These are phyloP conservation scores for Seminavis robusta DNA, from an alignment of 108 stramenopile genomes.

Conservation along the genomic window DNA sequence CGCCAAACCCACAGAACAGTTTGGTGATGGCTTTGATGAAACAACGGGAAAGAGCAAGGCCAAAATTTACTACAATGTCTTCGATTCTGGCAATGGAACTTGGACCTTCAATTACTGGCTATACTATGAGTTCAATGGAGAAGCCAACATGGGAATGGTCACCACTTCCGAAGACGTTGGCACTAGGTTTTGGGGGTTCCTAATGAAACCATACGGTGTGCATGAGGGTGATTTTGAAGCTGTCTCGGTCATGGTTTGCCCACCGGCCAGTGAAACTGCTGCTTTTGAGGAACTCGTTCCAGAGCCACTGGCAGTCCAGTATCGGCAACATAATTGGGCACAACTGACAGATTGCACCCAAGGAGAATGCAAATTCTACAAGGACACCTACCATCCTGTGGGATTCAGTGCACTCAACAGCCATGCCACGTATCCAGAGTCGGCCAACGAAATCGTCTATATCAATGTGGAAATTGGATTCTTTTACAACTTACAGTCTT, in stretches of 20 bases:
- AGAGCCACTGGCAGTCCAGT: not conserved
- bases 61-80: constrained; percentile 1
- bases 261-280: not conserved
- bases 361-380: not conserved
- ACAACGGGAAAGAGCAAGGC: not conserved
- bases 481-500: not conserved
- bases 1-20: too few species aligned
- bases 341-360: not conserved
- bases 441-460: not conserved
- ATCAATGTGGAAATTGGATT: not conserved
- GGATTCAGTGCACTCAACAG: not conserved
- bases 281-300: not conserved
- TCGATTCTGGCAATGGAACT: not conserved
- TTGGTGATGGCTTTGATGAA: constrained; percentile 1
- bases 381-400: not conserved
- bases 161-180: too few species aligned
- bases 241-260: too few species aligned
- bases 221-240: too few species aligned
- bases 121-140: not conserved
- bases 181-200: too few species aligned
- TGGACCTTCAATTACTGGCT: constrained; percentile 1
- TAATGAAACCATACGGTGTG: too few species aligned
- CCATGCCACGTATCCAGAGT: not conserved
- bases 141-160: not conserved
- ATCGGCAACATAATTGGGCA: not conserved